phyloP scores from a whole-genome alignment of 2,329 filamentous ascomycete genomes.

The Trichoderma koningiopsis region DNA sequence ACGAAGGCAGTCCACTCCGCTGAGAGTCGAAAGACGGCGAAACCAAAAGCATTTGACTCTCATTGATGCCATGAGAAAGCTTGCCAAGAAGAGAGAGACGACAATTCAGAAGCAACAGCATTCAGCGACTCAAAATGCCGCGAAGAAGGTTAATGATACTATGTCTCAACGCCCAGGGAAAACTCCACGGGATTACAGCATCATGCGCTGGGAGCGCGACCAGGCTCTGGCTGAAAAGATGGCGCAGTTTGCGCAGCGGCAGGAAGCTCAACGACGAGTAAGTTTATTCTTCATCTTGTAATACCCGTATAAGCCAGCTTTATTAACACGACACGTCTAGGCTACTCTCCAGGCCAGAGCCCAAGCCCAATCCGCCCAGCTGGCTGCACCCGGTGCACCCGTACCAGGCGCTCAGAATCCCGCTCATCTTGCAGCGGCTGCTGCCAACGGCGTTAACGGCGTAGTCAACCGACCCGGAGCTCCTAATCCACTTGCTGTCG shows the following conservation, averaged over 20 bases:
- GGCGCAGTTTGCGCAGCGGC: slow-evolving; percentile 58
- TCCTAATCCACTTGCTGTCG: slow-evolving; percentile 49
- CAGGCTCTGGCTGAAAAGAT: slow-evolving; percentile 65
- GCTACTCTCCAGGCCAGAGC: slow-evolving; percentile 51
- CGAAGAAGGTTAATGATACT: slow-evolving; percentile 76
- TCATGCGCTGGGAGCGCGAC: slow-evolving; percentile 85
- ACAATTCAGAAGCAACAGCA: slow-evolving; percentile 86
- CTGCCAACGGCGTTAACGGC: slow-evolving; percentile 35
- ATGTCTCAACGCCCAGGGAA: slow-evolving; percentile 58
- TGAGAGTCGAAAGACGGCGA: slow-evolving; percentile 83
- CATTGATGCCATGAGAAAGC: slow-evolving; percentile 91
- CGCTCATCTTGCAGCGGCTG: slow-evolving; percentile 34
- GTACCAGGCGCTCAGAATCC: slow-evolving; percentile 37
- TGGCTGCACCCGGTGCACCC: slow-evolving; percentile 45
- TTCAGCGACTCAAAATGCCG: slow-evolving; percentile 73
- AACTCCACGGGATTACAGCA: slow-evolving; percentile 88
- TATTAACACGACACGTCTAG: slow-evolving; percentile 35
- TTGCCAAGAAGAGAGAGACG: slow-evolving; percentile 91
- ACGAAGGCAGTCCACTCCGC: slow-evolving; percentile 74
- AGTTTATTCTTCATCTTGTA: slow-evolving; percentile 33
- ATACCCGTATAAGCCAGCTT: slow-evolving; percentile 21
- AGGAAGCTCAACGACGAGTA: slow-evolving; percentile 61
- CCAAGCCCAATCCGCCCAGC: slow-evolving; percentile 49
- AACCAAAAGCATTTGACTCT: slow-evolving; percentile 85
- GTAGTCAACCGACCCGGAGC: slow-evolving; percentile 42